Evolutionary conservation across 148 eudicot species (phyloP), one percentile per base, ranked within the genome.

Genomic region (Chenopodium formosanum): DNA sequence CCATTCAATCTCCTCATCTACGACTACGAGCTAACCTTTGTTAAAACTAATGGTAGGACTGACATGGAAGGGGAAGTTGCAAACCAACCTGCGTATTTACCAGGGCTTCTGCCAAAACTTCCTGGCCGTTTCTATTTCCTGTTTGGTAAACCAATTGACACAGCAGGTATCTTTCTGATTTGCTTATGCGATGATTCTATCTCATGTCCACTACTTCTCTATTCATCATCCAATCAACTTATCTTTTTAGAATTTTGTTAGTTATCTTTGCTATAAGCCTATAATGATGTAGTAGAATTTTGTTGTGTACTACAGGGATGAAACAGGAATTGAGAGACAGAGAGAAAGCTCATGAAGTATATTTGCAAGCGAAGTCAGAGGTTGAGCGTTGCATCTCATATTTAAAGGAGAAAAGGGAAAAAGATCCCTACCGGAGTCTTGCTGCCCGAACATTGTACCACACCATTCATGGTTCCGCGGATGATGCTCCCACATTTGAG

Each of bases 401-500:
- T 83, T 75, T 92, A 65, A 89, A 88, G 82, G 90, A 87, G 82
- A 91, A 89, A 70, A 85, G 92, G 80, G 91, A 92, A 81, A 76
- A 80, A 25, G 97, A 92, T 58, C 91, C 94, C n/a, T 91, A 88
- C 50, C 77, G 97, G 79, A 84, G 84, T 83, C 70, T 92, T 27
- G 32, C 82, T 63, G 79, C 90, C 80, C 91, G 94, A 60, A 73
- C 87, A 52, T 20, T 84, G 66, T 92, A 89, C 83, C 92, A 87
- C 77, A 85, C 91, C 27, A 63, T 63, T 0, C 86, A 92, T 80
- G 94, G 92, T 37, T 83, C 79, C 67, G 85, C 86, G 40, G 83
- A 86, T 65, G 88, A 92, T 78, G 86, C 88, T 31, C 96, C 98
- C 14, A 87, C 98, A 7, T 94, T 92, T 66, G 89, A 90, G 68